These are phyloP conservation scores for Microascus cirrosus DNA, from an alignment of 2,329 filamentous ascomycete species.

Conservation along the genomic window DNA sequence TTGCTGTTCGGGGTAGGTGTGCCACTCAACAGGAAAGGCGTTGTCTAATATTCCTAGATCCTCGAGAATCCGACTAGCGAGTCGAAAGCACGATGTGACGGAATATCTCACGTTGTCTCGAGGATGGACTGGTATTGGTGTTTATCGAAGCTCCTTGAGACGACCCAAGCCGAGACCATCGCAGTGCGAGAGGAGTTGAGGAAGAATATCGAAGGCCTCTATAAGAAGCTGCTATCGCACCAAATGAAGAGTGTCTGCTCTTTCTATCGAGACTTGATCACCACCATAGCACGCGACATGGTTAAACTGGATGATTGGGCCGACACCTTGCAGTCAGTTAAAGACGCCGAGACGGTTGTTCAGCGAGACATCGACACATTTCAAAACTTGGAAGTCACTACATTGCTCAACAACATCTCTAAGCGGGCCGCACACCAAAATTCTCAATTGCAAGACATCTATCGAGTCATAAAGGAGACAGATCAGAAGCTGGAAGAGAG, in stretches of 20 bases:
- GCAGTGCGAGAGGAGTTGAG: constrained; percentile 9
- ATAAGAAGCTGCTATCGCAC: constrained; percentile 24
- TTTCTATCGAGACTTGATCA: constrained; percentile 17
- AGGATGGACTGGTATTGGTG: constrained; percentile 26
- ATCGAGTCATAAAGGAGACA: background rate
- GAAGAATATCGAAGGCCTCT: constrained; percentile 18
- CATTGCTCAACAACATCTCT: background rate
- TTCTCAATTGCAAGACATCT: too few species aligned
- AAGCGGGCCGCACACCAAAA: background rate
- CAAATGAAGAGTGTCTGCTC: constrained; percentile 26
- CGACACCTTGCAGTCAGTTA: background rate
- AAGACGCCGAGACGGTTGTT: background rate
- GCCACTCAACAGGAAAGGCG: constrained; percentile 4
- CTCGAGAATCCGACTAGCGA: constrained; percentile 17
- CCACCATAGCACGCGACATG: constrained; percentile 16
- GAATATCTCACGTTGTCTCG: constrained; percentile 21
- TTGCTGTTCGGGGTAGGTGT: constrained; percentile 18
- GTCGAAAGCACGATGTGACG: constrained; percentile 17
- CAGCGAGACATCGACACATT: constrained; percentile 3
- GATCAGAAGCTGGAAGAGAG: background rate
- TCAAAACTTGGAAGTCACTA: background rate
- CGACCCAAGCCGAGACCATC: constrained; percentile 3
- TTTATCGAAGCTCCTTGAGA: constrained; percentile 14
- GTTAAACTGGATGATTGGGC: constrained; percentile 14
- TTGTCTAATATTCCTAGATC: constrained; percentile 11